phyloP scores from a whole-genome alignment of 768 basidiomycete species.

The Pilatotrama ljubarskyi region DNA sequence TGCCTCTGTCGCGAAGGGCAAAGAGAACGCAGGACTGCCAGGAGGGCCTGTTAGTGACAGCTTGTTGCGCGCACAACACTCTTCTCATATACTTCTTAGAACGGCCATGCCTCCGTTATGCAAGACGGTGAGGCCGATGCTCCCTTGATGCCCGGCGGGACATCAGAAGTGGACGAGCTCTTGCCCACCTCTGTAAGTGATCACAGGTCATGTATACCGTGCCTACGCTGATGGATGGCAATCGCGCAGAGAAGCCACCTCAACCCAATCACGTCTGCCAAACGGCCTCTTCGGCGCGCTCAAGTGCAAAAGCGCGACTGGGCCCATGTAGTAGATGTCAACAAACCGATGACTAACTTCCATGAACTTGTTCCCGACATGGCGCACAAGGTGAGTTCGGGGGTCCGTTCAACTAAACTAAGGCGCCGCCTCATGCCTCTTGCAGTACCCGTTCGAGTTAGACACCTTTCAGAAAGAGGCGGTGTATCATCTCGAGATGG shows the following conservation, averaged over 20 bases:
- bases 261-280: slow-evolving; percentile 47
- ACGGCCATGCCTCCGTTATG: neutral
- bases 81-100: neutral
- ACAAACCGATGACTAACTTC: slow-evolving; percentile 86
- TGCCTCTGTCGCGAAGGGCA: neutral
- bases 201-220: neutral
- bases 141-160: slow-evolving; percentile 1
- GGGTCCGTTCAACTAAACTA: neutral
- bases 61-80: neutral
- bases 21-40: neutral
- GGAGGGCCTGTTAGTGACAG: neutral
- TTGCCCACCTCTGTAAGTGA: slow-evolving; percentile 42
- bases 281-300: slow-evolving; percentile 43
- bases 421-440: neutral
- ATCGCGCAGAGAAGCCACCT: slow-evolving; percentile 53
- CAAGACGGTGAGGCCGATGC: neutral
- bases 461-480: slow-evolving; percentile 99
- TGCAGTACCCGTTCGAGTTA: slow-evolving; percentile 95
- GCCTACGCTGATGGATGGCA: neutral
- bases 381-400: slow-evolving; percentile 76
- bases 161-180: slow-evolving; percentile 74
- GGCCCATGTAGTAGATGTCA: slow-evolving; percentile 97
- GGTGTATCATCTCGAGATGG: slow-evolving; percentile 95
- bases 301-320: slow-evolving; percentile 84
- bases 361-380: slow-evolving; percentile 92